Evolutionary conservation across 2,329 filamentous ascomycete species (phyloP).

Genomic region (Aciculosporium take): DNA sequence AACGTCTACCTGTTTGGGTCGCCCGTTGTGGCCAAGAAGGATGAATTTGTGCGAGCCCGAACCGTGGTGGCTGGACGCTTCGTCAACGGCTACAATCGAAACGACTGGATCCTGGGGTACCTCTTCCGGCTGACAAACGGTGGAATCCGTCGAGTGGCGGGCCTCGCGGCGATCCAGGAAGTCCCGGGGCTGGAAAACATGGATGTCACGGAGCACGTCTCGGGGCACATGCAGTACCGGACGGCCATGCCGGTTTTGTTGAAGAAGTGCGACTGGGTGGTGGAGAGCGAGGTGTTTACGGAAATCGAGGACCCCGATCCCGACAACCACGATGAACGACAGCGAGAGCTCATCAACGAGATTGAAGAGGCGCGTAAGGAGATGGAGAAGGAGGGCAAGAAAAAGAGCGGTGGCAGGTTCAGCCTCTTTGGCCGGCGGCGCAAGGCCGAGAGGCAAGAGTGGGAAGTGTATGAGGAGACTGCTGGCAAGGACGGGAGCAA

Average conservation of each 20-base stretch:
- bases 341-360: conserved; percentile 88
- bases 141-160: conserved; percentile 78
- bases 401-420: conserved; percentile 44
- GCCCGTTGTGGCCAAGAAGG: conserved; percentile 78
- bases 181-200: conserved; percentile 80
- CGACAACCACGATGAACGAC: conserved; percentile 74
- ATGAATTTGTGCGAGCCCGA: conserved; percentile 70
- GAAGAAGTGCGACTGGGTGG: conserved; percentile 76
- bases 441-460: conserved; percentile 67
- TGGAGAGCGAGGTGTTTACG: conserved; percentile 84
- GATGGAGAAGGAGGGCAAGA: conserved; percentile 65
- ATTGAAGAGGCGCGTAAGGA: conserved; percentile 88
- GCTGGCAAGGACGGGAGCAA: conserved; percentile 23
- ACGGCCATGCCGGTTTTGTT: conserved; percentile 79
- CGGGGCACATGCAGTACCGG: conserved; percentile 94
- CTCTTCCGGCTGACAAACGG: conserved; percentile 89
- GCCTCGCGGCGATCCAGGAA: conserved; percentile 60
- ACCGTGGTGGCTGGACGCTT: conserved; percentile 86
- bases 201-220: conserved; percentile 71
- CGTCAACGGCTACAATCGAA: conserved; percentile 84
- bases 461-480: conserved; percentile 83
- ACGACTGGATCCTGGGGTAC: conserved; percentile 95
- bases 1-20: conserved; percentile 94
- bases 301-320: conserved; percentile 97
- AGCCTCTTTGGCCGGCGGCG: conserved; percentile 75